Base-by-base conservation (phyloP, 2,329 filamentous ascomycete genomes). In the Ilyonectria mors-panacis region DNA sequence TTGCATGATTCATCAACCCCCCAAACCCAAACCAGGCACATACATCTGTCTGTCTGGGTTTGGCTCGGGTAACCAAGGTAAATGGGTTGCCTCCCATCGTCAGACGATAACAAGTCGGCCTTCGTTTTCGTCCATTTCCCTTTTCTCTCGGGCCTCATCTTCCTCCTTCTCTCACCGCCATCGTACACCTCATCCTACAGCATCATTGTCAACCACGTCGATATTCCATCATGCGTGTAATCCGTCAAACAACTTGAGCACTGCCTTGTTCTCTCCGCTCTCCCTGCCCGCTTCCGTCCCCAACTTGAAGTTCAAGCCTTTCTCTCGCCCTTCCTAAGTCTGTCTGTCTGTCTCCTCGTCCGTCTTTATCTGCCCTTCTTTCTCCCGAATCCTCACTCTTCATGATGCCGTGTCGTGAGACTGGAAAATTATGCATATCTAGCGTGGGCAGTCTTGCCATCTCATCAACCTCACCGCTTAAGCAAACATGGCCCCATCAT, bases 71-170 rank as follows among this genome's bases (percentile, higher is more conserved):
- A 51, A 28, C 37, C 63, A 50, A 65, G 50, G 64, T 54, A 28
- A 39, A 62, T 51, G 54, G 71, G 73, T 63, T 75, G 59, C 73
- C 73, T 71, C 68, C 61, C 59, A 59, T 57, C 53, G 56, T 66
- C 56, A 58, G 59, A 73, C 73, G 73, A 75, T 75, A 75, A 75
- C 73, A 70, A 71, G 39, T 73, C 73, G 73, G 66, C 66, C 51
- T 62, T n/a, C 37, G 59, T 67, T 69, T 60, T 68, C 59, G 68
- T 68, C 50, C 30, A 12, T 28, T 19, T 64, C n/a, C 35, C 44
- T n/a, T 23, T 55, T 44, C 53, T 57, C 50, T 54, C 30, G 19
- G 44, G 35, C 58, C 53, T 62, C 28, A 35, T 19, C 8, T 47
- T 63, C 47, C 57, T 53, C 30, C 53, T 51, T 63, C 57, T 65